A percentile compares a stretch with the other conserved stretches of the same genome.
Conservation (phyloP, 2,329 filamentous ascomycete genomes). For the Fusarium guadeloupense region DNA sequence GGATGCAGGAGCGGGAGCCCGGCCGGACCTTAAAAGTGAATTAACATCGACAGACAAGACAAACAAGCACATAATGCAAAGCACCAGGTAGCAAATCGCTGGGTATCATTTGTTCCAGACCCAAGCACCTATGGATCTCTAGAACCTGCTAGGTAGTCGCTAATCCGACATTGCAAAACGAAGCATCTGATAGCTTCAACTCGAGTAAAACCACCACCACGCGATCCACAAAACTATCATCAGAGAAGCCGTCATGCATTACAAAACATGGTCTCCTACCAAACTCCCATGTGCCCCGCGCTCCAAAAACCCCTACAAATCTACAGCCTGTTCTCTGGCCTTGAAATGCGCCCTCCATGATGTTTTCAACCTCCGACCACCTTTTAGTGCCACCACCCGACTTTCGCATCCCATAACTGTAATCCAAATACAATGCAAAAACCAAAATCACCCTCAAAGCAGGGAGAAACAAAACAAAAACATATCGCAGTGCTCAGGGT, state of each 20-base stretch:
- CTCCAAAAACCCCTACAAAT: not conserved
- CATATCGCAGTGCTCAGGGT: slow-evolving; percentile 38
- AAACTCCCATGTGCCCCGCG: slow-evolving; percentile 26
- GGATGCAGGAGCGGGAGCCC: slow-evolving; percentile 36
- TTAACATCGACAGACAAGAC: not conserved
- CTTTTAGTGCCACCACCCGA: slow-evolving; percentile 21
- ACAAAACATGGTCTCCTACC: slow-evolving; percentile 21
- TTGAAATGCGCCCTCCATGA: slow-evolving; percentile 20
- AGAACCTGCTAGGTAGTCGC: slow-evolving; percentile 23
- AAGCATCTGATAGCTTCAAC: slow-evolving; percentile 29
- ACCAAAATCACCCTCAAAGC: slow-evolving; percentile 17
- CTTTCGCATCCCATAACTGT: slow-evolving; percentile 4
- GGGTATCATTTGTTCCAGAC: slow-evolving; percentile 43
- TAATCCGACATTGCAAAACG: slow-evolving; percentile 17
- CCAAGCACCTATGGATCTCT: slow-evolving; percentile 33
- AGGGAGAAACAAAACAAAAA: slow-evolving; percentile 9
- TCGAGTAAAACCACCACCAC: slow-evolving; percentile 13
- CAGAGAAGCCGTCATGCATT: slow-evolving; percentile 24
- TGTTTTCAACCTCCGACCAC: slow-evolving; percentile 13
- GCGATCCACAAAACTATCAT: slow-evolving; percentile 19
- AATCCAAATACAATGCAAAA: slow-evolving; percentile 27
- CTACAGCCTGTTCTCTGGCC: slow-evolving; percentile 4
- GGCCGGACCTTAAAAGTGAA: not conserved
- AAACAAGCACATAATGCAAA: not conserved
- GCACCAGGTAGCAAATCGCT: slow-evolving; percentile 34